Conservation (phyloP, 2,329 filamentous ascomycete species). For the Colletotrichum gigasporum region DNA sequence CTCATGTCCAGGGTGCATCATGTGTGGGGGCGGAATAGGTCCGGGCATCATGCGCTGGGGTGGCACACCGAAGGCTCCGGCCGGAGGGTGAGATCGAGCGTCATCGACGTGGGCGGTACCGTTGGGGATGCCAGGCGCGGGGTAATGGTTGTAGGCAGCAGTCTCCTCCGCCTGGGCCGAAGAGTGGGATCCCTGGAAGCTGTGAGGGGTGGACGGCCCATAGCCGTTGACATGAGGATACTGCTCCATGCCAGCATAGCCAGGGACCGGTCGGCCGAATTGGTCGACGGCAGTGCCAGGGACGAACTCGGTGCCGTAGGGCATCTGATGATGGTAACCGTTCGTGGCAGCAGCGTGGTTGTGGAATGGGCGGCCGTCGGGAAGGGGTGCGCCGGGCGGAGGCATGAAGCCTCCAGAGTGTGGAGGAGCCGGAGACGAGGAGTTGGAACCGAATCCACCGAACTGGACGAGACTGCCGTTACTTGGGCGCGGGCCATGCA, state of each 20-base stretch:
- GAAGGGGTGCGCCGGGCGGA: constrained; percentile 53
- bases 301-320: constrained; percentile 46
- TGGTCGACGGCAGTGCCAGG: constrained; percentile 46
- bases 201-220: constrained; percentile 66
- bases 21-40: constrained; percentile 34
- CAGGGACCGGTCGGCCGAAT: constrained; percentile 48
- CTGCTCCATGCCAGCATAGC: constrained; percentile 43
- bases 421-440: constrained; percentile 65
- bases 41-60: constrained; percentile 43
- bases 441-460: constrained; percentile 64
- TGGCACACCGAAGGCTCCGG: constrained; percentile 28
- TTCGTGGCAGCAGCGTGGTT: constrained; percentile 36
- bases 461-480: constrained; percentile 64
- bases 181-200: constrained; percentile 69
- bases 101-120: constrained; percentile 43
- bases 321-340: constrained; percentile 49
- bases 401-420: constrained; percentile 57
- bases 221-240: constrained; percentile 49
- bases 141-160: constrained; percentile 50
- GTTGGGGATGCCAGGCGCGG: constrained; percentile 50
- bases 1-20: constrained; percentile 32
- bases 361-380: constrained; percentile 44
- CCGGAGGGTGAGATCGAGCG: constrained; percentile 30
- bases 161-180: constrained; percentile 59
- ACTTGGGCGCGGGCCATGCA: constrained; percentile 64